Percentiles rank a stretch among this genome's conserved stretches.
phyloP scores from a whole-genome alignment of 2,329 filamentous ascomycete genomes.

The Fusarium lyarnte region DNA sequence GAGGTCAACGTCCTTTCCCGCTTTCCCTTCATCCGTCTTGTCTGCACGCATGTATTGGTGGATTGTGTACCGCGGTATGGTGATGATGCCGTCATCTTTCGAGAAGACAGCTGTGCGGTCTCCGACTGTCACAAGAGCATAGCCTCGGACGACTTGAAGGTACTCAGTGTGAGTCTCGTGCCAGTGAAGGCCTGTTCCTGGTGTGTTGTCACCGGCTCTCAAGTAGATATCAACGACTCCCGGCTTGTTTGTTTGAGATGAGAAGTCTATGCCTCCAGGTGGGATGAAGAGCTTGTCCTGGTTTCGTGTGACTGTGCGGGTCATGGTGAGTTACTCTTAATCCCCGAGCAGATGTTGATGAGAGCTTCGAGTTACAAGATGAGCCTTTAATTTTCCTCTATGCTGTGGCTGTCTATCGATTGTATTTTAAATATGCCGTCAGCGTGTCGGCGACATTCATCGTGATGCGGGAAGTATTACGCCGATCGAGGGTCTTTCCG shows the following conservation, averaged over 20 bases:
- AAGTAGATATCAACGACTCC: conserved; percentile 13
- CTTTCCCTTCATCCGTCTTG: conserved; percentile 15
- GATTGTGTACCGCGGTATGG: conserved; percentile 30
- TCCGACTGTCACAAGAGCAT: conserved; percentile 35
- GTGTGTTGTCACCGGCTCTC: conserved; percentile 8
- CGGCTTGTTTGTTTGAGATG: not conserved
- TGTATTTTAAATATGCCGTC: too few relatives aligned
- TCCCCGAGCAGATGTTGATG: too few relatives aligned
- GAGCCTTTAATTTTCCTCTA: too few relatives aligned
- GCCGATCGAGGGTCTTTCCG: not conserved
- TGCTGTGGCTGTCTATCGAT: too few relatives aligned
- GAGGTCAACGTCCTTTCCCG: conserved; percentile 21
- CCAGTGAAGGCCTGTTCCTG: conserved; percentile 31
- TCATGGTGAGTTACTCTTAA: not conserved
- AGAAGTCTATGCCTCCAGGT: conserved; percentile 17
- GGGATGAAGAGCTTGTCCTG: conserved; percentile 14
- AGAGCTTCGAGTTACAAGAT: too few relatives aligned
- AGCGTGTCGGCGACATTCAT: not conserved
- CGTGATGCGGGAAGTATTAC: not conserved
- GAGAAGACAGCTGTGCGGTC: conserved; percentile 29
- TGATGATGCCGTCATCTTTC: conserved; percentile 30
- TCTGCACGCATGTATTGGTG: conserved; percentile 36
- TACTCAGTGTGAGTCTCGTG: conserved; percentile 32
- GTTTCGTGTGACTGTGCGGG: conserved; percentile 12
- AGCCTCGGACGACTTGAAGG: conserved; percentile 29